Percentiles rank a stretch among this genome's conserved stretches.
These are phyloP conservation scores for Penicillium canariense DNA, from an alignment of 495 filamentous ascomycete genomes.

Conservation along the genomic window DNA sequence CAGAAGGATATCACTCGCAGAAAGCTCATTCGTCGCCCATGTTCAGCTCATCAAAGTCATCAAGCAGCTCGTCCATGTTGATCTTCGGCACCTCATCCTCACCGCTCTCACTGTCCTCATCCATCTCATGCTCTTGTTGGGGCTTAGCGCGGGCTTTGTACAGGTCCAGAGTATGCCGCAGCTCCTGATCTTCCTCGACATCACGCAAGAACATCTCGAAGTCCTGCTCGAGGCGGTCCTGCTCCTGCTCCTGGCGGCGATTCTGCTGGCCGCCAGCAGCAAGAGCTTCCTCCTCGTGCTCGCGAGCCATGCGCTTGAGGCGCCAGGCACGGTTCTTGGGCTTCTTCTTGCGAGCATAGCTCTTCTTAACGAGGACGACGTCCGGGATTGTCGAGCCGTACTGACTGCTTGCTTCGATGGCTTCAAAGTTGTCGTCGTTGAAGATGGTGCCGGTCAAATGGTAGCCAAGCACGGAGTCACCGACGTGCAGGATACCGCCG, in stretches of 20 bases:
- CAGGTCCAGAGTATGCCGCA: constrained; percentile 76
- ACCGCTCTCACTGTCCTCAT: constrained; percentile 59
- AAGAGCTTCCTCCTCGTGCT: constrained; percentile 68
- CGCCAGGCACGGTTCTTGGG: constrained; percentile 86
- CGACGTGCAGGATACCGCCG: constrained; percentile 79
- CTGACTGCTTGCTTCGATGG: constrained; percentile 64
- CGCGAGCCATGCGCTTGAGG: constrained; percentile 86
- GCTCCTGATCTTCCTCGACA: constrained; percentile 91
- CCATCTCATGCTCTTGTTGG: constrained; percentile 57
- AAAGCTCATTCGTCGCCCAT: constrained; percentile 51
- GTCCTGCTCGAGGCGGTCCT: constrained; percentile 79
- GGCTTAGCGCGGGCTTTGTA: constrained; percentile 65
- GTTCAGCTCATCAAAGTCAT: constrained; percentile 82
- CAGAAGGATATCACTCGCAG: constrained; percentile 27
- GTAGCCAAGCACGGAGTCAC: constrained; percentile 91
- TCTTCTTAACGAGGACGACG: constrained; percentile 93
- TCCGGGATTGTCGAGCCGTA: constrained; percentile 81
- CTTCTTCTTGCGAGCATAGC: constrained; percentile 84
- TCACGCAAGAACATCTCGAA: constrained; percentile 97
- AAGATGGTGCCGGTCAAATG: constrained; percentile 83
- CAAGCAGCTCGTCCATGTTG: constrained; percentile 78
- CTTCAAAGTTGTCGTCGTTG: constrained; percentile 83
- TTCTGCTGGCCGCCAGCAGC: constrained; percentile 31
- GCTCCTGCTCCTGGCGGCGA: constrained; percentile 67
- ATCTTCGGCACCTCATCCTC: constrained; percentile 74